Percentiles rank a stretch among this genome's conserved stretches.
Conservation (phyloP, 2,329 filamentous ascomycete genomes). For the Xylariaceae sp. region DNA sequence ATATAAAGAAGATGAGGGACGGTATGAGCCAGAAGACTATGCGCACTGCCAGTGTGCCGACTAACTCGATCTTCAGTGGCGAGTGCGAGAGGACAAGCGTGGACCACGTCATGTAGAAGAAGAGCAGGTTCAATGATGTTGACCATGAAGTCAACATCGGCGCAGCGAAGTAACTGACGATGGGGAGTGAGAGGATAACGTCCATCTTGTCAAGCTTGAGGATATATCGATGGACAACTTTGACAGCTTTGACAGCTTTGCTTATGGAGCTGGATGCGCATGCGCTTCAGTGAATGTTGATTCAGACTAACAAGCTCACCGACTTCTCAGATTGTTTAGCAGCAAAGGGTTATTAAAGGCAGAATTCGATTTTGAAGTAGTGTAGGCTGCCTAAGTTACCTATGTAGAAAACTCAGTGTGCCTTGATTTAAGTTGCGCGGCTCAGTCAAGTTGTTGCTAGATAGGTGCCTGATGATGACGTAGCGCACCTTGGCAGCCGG, state of each 20-base stretch:
- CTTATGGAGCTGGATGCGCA: too few species aligned
- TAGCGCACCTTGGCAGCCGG: constrained; percentile 15
- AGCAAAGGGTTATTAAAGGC: too few species aligned
- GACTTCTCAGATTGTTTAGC: too few species aligned
- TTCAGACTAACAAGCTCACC: too few species aligned
- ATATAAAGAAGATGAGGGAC: constrained; percentile 72
- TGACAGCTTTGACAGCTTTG: too few species aligned
- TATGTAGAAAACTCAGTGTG: too few species aligned
- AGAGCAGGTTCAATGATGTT: constrained; percentile 82
- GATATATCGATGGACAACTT: too few species aligned
- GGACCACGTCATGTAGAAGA: constrained; percentile 91
- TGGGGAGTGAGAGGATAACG: constrained; percentile 73
- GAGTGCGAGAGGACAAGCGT: constrained; percentile 81
- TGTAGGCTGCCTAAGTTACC: too few species aligned
- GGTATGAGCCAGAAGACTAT: constrained; percentile 75
- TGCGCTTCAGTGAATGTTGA: too few species aligned
- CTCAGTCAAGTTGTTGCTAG: neutral
- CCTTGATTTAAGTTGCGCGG: too few species aligned
- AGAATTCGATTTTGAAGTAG: too few species aligned
- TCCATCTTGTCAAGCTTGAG: constrained; percentile 55
- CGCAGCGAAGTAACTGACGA: constrained; percentile 71
- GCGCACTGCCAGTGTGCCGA: constrained; percentile 72
- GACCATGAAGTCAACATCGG: constrained; percentile 71
- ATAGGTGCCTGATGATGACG: constrained; percentile 19
- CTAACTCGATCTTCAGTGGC: constrained; percentile 75